Conservation (phyloP, 1,284 basidiomycete genomes). For the Gymnopus androsaceus region DNA sequence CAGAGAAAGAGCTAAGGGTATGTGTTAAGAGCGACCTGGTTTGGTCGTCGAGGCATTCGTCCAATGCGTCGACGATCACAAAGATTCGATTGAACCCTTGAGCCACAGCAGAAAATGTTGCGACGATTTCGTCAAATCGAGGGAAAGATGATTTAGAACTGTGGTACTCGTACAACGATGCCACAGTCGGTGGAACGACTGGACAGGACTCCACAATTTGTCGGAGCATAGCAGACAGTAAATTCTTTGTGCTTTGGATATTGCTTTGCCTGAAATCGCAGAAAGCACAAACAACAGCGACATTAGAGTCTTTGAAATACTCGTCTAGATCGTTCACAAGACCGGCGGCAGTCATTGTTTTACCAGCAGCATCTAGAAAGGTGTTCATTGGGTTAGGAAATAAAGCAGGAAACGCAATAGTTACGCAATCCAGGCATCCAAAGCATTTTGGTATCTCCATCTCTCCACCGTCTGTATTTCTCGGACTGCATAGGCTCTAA, state of each 20-base stretch:
- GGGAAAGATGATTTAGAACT: not conserved
- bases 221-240: not conserved
- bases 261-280: not conserved
- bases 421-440: constrained; percentile 1
- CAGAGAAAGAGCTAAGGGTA: not conserved
- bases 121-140: not conserved
- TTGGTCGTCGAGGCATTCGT: not conserved
- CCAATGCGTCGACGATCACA: not conserved
- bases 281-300: not conserved
- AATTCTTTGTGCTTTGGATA: not conserved
- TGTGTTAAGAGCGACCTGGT: not conserved
- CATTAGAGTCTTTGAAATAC: not conserved
- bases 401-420: not conserved
- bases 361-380: not conserved
- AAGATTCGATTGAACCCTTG: not conserved
- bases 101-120: not conserved
- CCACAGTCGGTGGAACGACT: not conserved
- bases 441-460: not conserved
- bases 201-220: not conserved
- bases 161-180: not conserved
- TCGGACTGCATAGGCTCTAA: not conserved
- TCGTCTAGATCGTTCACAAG: not conserved
- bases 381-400: not conserved
- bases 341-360: not conserved
- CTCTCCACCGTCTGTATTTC: not conserved